Evolutionary conservation across 352 stramenopile species (phyloP), one percentile per base, ranked within the genome.

Genomic region (Elongisporangium prolatum): DNA sequence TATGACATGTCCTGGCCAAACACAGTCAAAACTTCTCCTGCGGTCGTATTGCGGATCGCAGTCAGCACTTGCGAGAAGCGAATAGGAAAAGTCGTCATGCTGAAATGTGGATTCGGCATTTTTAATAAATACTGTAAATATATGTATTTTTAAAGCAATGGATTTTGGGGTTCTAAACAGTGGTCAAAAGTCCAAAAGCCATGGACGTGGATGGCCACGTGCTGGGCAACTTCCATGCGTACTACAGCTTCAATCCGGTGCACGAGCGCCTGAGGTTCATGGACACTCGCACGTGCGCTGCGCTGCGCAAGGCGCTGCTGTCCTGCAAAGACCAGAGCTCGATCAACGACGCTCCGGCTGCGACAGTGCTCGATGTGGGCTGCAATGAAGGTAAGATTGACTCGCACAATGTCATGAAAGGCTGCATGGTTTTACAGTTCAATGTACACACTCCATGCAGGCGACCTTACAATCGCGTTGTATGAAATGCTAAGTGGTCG

Each of bases 211-310:
- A 89, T 55, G 85, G 82, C 51, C 80, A 93, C 37, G 70, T 91
- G 59, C 72, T 92, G 48, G 85, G 83, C 65, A 93, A 95, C 66
- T 91, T 93, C 68, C 83, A 92, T 48, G 71, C 82, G 37, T 95
- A 92, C 62, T 93, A 92, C 69, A 90, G 74, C 72, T 93, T 92
- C 64, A 93, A 92, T 44, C 79, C 81, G 13, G 85, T 77, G 38
- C 64, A 80, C 20, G 85, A 91, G 57, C 72, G 83, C 0, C 69
- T 95, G 61, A 74, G 82, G 3, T 95, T 92, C 69, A 88, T 91
- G 72, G 67, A 86, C 44, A 53, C 61, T 18, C 10, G 60, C 21
- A 88, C 69, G 0, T 60, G 63, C 20, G 63, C 63, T 9, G 79
- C 77, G 0, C 54, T 95, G 52, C 69, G 69, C 22, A 56, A 61